Base-by-base conservation (phyloP, 148 eudicot genomes). In the Vaccinium macrocarpon region DNA sequence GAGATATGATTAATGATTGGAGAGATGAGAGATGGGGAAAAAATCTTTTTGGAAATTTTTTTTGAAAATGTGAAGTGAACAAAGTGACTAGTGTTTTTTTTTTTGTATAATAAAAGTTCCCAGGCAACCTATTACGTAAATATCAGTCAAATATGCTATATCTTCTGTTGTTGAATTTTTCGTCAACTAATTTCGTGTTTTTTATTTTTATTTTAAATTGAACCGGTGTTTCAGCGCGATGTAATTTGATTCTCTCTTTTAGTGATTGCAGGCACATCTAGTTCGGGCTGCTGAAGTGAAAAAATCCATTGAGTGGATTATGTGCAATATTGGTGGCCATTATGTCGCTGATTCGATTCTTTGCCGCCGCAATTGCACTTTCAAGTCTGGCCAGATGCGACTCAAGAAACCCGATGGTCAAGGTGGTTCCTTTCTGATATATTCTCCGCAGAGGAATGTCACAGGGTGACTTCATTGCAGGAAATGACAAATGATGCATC, bases 261-360 rank as follows among this genome's bases (percentile, higher is more conserved):
- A 88, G 94, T 90, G 90, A 93, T 85, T 92, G 82, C 98, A 97
- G 99, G 94, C 96, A 88, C 99, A 92, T 88, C 87, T 97, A 86
- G 84, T 91, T 66, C 92, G 94, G 84, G 98, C 99, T 78, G 96
- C 95, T 85, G 99, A 95, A 87, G 98, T 97, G 18, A 97, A 97
- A 88, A 94, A 90, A 87, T 92, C 98, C 83, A 94, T 97, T 82
- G 99, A 97, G 88, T 95, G 98, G 98, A 95, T 95, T 76, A 92
- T 97, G 96, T 91, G 93, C 85, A 95, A 95, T 89, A 91, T 94
- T 85, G 96, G 93, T 85, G 96, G 96, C 82, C 98, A 97, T 84
- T 95, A 95, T 91, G 99, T n/a, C 85, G 94, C 99, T 88, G 95
- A n/a, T n/a, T n/a, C n/a, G n/a, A 92, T 82, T 92, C 99, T 97